A percentile compares a stretch with the other conserved stretches of the same genome.
These are phyloP conservation scores for Maudiozyma bulderi DNA, from an alignment of 805 yeast species.

Conservation along the genomic window DNA sequence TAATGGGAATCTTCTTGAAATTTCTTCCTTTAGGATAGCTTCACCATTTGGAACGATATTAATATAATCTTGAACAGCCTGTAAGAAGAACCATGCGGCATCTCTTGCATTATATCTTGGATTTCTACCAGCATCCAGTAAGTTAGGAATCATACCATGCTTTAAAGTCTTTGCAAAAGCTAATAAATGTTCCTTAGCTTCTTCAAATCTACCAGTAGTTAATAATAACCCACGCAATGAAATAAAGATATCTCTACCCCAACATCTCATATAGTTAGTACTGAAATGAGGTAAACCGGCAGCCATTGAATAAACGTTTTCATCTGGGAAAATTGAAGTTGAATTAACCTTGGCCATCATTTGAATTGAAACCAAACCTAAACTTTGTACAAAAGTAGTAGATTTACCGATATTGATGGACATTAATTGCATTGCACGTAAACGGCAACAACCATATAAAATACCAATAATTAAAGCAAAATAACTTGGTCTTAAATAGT, in stretches of 20 bases:
- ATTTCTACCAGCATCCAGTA: constrained; percentile 84
- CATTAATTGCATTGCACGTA: constrained; percentile 51
- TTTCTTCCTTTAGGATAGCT: constrained; percentile 56
- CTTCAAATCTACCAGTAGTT: constrained; percentile 67
- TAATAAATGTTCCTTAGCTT: constrained; percentile 71
- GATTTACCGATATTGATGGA: constrained; percentile 45
- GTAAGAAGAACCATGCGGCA: constrained; percentile 92
- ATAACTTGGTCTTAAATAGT: constrained; percentile 75
- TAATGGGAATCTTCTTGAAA: constrained; percentile 76
- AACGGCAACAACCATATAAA: constrained; percentile 74
- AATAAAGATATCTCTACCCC: constrained; percentile 97
- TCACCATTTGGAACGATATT: constrained; percentile 58
- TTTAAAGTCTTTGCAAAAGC: constrained; percentile 85
- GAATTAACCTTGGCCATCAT: constrained; percentile 68
- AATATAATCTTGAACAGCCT: constrained; percentile 79
- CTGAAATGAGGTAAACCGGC: constrained; percentile 96
- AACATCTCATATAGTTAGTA: constrained; percentile 85
- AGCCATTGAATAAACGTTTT: constrained; percentile 66
- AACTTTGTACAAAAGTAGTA: constrained; percentile 66
- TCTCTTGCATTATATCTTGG: constrained; percentile 95
- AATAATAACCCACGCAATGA: constrained; percentile 74
- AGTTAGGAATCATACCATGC: constrained; percentile 90
- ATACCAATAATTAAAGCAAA: constrained; percentile 75
- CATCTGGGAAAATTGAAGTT: constrained; percentile 64
- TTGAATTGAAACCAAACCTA: constrained; percentile 77